Percentiles rank a stretch among this genome's conserved stretches.
These are phyloP conservation scores for Berkeleyomyces basicola DNA, from an alignment of 2,329 filamentous ascomycete genomes.

Conservation along the genomic window DNA sequence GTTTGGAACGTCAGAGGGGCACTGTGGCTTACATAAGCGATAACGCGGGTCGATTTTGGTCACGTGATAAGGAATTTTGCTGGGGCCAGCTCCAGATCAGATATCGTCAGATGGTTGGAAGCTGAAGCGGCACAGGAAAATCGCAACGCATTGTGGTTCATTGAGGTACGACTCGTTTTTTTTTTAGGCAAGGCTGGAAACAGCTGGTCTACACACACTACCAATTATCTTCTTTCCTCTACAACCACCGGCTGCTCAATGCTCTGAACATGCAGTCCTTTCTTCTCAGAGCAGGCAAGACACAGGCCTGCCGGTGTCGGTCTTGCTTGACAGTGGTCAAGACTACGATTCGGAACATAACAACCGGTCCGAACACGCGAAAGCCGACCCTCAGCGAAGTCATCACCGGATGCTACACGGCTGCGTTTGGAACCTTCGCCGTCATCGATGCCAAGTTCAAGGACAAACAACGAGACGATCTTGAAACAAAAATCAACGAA, in stretches of 20 bases:
- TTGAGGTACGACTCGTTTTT: neutral
- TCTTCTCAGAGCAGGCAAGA: slow-evolving; percentile 50
- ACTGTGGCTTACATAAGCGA: neutral
- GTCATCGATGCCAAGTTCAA: slow-evolving; percentile 45
- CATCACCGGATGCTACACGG: slow-evolving; percentile 51
- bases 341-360: slow-evolving; percentile 24
- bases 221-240: neutral
- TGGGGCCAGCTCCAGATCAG: neutral
- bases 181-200: neutral
- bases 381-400: slow-evolving; percentile 35
- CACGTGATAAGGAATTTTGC: neutral
- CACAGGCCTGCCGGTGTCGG: slow-evolving; percentile 45
- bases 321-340: slow-evolving; percentile 38
- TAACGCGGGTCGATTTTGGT: neutral
- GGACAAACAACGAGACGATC: slow-evolving; percentile 37
- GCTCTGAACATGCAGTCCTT: slow-evolving; percentile 42
- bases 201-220: neutral
- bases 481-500: slow-evolving; percentile 35
- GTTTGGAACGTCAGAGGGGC: neutral
- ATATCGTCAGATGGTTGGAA: neutral
- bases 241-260: neutral
- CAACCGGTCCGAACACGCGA: slow-evolving; percentile 32
- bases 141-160: neutral
- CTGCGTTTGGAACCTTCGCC: slow-evolving; percentile 48
- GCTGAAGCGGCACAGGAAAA: neutral